Base-by-base conservation (phyloP, 2,329 filamentous ascomycete species). In the Purpureocillium takamizusanense region DNA sequence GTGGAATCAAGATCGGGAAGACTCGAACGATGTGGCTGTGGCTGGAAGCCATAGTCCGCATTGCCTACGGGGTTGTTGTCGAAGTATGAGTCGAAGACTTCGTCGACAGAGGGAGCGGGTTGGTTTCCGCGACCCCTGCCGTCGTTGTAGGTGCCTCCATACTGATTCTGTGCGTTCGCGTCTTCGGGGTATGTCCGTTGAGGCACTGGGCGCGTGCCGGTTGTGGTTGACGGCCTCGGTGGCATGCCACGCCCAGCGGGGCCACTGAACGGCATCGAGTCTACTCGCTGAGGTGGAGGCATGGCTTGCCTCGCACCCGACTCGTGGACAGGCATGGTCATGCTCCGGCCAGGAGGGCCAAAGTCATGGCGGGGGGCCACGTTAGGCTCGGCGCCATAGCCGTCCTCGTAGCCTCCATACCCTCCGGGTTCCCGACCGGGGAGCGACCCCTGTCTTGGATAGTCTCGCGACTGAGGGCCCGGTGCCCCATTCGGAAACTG, bases 251-350 rank as follows among this genome's bases (percentile, higher is more conserved):
- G 64, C 14, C 66, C 69, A 44, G 57, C 53, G 34, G 63, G 59
- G 7, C 62, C 66, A 46, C 66, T 67, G 35, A 69, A 69, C 2
- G 71, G 66, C 31, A 62, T 65, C 34, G 64, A 67, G 31, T 67
- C 70, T 41, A 56, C 57, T 23, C 65, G 61, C 30, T 57, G 60
- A 16, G 51, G 54, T 8, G 53, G 51, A n/a, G 48, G 49, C 47
- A 55, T 52, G 17, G 54, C 63, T 27, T 63, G 59, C 47, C 63
- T 59, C 14, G 58, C 54, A 14, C 66, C 62, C 36, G 69, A 55
- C 10, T 69, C 63, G 39, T 72, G 66, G 3, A 64, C 55, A 2
- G 76, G 75, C 72, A 79, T 76, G 5, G 78, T 81, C 68, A 72
- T 74, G 41, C 76, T 81, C 47, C 77, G 65, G n/a, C 60, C 52